Percentiles rank a stretch among this genome's conserved stretches.
Evolutionary conservation across 192 early-diverging fungal species (phyloP).

Genomic region (Kappamyces sp.): DNA sequence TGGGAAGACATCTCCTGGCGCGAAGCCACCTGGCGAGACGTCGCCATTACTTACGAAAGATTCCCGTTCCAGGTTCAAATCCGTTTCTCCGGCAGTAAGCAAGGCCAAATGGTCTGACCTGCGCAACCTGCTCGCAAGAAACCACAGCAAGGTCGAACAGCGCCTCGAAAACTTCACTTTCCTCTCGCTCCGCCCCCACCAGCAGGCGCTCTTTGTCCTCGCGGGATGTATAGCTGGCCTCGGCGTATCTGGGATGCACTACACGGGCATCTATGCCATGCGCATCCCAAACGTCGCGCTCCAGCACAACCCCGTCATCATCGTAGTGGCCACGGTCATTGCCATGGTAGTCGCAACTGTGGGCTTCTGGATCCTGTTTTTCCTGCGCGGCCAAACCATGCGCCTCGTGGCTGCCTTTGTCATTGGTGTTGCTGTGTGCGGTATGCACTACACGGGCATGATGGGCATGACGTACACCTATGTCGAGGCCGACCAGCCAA

Average conservation of each 20-base stretch:
- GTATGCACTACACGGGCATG: constrained; percentile 14
- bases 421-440: constrained; percentile 15
- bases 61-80: neutral
- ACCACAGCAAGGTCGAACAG: neutral
- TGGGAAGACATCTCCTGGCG: neutral
- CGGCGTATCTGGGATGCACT: constrained; percentile 16
- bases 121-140: neutral
- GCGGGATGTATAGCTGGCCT: constrained; percentile 9
- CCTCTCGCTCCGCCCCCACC: neutral
- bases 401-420: constrained; percentile 13
- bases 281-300: constrained; percentile 9
- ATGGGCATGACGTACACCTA: constrained; percentile 5
- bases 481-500: neutral
- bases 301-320: neutral
- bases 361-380: constrained; percentile 17
- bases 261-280: constrained; percentile 11
- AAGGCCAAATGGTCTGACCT: neutral
- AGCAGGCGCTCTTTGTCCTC: neutral
- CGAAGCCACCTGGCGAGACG: neutral
- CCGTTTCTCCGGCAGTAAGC: neutral
- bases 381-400: constrained; percentile 4
- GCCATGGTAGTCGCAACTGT: constrained; percentile 11
- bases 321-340: constrained; percentile 4
- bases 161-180: constrained; percentile 6
- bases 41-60: neutral